Evolutionary conservation across 2,329 filamentous ascomycete genomes (phyloP).

Genomic region (Cryphonectria japonica): DNA sequence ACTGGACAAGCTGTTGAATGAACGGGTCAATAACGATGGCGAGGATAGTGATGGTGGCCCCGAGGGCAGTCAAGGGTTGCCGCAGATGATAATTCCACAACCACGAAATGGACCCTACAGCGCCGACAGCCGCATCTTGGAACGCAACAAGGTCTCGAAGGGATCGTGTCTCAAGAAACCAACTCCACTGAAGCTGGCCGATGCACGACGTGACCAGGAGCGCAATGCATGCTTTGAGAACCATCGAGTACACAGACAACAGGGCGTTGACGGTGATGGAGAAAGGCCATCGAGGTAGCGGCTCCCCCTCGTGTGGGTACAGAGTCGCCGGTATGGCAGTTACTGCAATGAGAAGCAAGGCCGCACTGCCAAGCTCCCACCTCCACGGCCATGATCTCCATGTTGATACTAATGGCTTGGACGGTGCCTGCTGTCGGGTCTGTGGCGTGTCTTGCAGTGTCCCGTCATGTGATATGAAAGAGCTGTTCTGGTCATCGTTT

Average conservation of each 20-base stretch:
- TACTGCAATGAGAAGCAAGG: constrained; percentile 1
- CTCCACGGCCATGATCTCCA: not conserved
- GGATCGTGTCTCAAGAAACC: constrained; percentile 10
- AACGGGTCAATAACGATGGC: constrained; percentile 18
- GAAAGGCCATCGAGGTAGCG: constrained; percentile 17
- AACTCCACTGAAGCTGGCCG: constrained; percentile 19
- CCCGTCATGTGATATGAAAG: not conserved
- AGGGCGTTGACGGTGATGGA: constrained; percentile 18
- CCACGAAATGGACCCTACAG: not conserved
- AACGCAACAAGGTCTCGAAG: constrained; percentile 8
- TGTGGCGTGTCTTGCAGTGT: not conserved
- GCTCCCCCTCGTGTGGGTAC: constrained; percentile 13
- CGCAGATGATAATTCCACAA: not conserved
- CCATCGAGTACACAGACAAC: constrained; percentile 13
- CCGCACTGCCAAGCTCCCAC: not conserved
- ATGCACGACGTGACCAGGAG: constrained; percentile 14
- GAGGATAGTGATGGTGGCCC: constrained; percentile 5
- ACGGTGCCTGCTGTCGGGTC: not conserved
- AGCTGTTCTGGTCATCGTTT: not conserved
- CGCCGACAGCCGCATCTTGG: not conserved
- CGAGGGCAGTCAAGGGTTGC: constrained; percentile 16
- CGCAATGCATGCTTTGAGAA: not conserved
- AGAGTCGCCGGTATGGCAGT: constrained; percentile 13
- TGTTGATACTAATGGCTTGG: not conserved
- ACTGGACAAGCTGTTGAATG: constrained; percentile 16